A percentile compares a stretch with the other conserved stretches of the same genome.
These are phyloP conservation scores for Penicillium verhagenii DNA, from an alignment of 495 filamentous ascomycete species.

Conservation along the genomic window DNA sequence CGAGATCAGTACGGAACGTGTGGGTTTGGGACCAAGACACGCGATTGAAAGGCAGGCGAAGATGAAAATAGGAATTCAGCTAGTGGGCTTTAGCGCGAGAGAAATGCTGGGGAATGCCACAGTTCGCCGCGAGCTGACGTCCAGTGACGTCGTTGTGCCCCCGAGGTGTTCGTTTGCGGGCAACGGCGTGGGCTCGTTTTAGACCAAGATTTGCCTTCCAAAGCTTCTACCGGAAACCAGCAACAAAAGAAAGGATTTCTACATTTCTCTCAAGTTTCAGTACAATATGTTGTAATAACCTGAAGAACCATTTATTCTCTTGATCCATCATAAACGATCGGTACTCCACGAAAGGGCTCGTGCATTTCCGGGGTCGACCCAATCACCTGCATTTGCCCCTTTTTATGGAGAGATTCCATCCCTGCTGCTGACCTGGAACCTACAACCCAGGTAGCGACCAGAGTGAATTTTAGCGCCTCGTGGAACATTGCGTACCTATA, in stretches of 20 bases:
- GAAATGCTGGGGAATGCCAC: constrained; percentile 10
- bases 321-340: neutral
- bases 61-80: neutral
- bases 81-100: neutral
- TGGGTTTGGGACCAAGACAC: too few relatives aligned
- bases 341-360: constrained; percentile 7
- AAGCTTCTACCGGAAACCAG: too few relatives aligned
- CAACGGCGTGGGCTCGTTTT: neutral
- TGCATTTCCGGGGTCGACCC: constrained; percentile 4
- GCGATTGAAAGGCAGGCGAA: too few relatives aligned
- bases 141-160: constrained; percentile 28
- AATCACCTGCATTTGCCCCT: constrained; percentile 8
- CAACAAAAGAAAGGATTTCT: too few relatives aligned
- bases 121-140: constrained; percentile 16
- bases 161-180: constrained; percentile 21
- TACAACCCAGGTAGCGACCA: neutral
- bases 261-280: too few relatives aligned
- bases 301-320: too few relatives aligned
- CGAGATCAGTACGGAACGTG: neutral
- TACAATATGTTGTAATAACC: too few relatives aligned
- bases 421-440: neutral
- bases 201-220: neutral
- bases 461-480: neutral
- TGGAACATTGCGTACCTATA: neutral
- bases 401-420: neutral